Evolutionary conservation across 1,284 basidiomycete species (phyloP), one percentile per base, ranked within the genome.

Genomic region (Sphagnurus paluster): DNA sequence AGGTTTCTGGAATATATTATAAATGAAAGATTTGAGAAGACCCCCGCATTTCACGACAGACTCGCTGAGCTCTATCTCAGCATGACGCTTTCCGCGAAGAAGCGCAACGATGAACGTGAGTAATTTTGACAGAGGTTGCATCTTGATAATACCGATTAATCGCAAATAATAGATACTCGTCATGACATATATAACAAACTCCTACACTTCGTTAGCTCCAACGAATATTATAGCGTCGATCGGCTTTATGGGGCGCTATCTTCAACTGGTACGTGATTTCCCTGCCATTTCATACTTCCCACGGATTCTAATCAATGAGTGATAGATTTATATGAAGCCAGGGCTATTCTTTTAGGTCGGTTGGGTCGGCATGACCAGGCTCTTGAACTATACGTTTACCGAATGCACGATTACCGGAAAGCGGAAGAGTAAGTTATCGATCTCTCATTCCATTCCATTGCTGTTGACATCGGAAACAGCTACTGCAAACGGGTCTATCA

Each of bases 341-440:
- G 93, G 29, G 96, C 97, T 0, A 82, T 96, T 45, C 75, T 99
- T 3, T 73, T 98, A 3, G 97, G 96, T 2, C 80, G 90, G 16
- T 76, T 98, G 49, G 93, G 91, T 0, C 84, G 91, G 49, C 94
- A 99, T 58, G 91, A 96, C 56, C 90, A 87, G 49, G 96, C 96
- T 0, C 78, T 99, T 19, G 87, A 92, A 59, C 81, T 97, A 20
- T 98, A 98, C 63, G 93, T 95, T 1, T 88, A 96, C 60, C 81
- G 83, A 35, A 72, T 98, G 21, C 76, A 84, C 26, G 90, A 96
- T 61, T 90, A 87, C 62, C 53, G 68, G 10, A 90, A 90, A 49
- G 97, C 97, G 0, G 96, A 98, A 70, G 82, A 89, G 88, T 93
- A 58, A 55, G 82, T 33, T 33, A 58, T 20, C 11, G 2, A 17